Evolutionary conservation across 2,329 filamentous ascomycete genomes (phyloP).

Genomic region (Ophiocordyceps camponoti-leonardi): DNA sequence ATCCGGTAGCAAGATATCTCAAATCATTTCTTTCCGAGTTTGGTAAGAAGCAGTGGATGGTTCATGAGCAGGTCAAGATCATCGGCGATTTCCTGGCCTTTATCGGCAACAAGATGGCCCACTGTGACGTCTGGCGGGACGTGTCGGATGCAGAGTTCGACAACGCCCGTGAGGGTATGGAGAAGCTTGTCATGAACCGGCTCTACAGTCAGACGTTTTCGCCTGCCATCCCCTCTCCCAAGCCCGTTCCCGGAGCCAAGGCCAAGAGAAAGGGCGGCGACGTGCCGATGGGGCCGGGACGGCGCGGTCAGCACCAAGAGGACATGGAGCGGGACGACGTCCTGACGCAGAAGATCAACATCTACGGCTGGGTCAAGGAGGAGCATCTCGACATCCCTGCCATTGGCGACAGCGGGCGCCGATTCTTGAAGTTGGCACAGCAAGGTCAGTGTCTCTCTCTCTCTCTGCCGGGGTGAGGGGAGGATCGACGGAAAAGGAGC

Average conservation of each 20-base stretch:
- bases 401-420: conserved; percentile 68
- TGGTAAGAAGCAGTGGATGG: conserved; percentile 97
- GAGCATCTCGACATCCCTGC: conserved; percentile 85
- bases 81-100: conserved; percentile 93
- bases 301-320: conserved; percentile 89
- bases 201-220: conserved; percentile 94
- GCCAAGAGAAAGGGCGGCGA: conserved; percentile 53
- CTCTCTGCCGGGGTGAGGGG: background rate
- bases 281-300: conserved; percentile 57
- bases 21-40: conserved; percentile 92
- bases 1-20: conserved; percentile 88
- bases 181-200: conserved; percentile 98
- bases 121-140: conserved; percentile 91
- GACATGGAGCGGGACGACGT: conserved; percentile 94
- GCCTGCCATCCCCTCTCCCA: conserved; percentile 71
- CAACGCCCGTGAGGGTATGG: conserved; percentile 96
- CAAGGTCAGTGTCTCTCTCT: conserved; percentile 39
- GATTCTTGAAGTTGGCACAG: conserved; percentile 77
- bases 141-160: conserved; percentile 96
- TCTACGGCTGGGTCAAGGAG: conserved; percentile 89
- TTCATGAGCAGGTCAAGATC: conserved; percentile 98
- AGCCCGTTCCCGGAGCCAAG: conserved; percentile 52
- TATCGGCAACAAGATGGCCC: conserved; percentile 95
- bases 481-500: background rate
- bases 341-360: conserved; percentile 89